A percentile compares a stretch with the other conserved stretches of the same genome.
These are phyloP conservation scores for Rubus parviflorus DNA, from an alignment of 306 rosid genomes.

Conservation along the genomic window DNA sequence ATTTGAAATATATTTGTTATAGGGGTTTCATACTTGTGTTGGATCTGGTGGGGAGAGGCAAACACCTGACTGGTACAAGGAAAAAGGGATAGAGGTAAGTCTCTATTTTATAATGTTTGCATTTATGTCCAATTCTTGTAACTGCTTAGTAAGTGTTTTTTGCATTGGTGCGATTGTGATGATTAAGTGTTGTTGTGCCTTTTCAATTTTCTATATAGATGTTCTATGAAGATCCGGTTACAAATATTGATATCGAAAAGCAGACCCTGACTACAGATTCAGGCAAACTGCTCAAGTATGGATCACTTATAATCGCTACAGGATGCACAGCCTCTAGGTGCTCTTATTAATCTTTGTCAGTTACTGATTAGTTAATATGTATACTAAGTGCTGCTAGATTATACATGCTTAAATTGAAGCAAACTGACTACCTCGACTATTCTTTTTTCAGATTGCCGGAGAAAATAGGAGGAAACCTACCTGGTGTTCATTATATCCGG, in stretches of 20 bases:
- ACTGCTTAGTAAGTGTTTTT: not conserved
- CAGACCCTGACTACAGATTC: conserved; percentile 70
- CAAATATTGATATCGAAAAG: conserved; percentile 58
- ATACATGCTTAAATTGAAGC: conserved; percentile 10
- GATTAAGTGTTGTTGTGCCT: conserved; percentile 17
- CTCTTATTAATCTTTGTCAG: conserved; percentile 10
- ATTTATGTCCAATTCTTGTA: not conserved
- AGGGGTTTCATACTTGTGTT: conserved; percentile 99
- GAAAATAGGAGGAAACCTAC: conserved; percentile 82
- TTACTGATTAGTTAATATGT: not conserved
- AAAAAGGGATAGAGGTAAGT: conserved; percentile 86
- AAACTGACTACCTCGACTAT: conserved; percentile 24
- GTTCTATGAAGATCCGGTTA: conserved; percentile 75
- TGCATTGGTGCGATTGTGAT: conserved; percentile 5
- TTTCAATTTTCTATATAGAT: conserved; percentile 39
- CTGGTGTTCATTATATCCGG: conserved; percentile 91
- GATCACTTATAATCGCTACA: conserved; percentile 80
- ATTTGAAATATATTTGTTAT: conserved; percentile 5
- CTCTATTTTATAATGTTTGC: not conserved
- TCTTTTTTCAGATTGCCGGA: conserved; percentile 69
- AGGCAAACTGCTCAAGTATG: conserved; percentile 83
- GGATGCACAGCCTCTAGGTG: conserved; percentile 90
- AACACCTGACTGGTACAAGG: conserved; percentile 88
- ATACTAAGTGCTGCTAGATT: conserved; percentile 5
- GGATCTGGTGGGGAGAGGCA: conserved; percentile 98